Evolutionary conservation across 495 filamentous ascomycete species (phyloP), one percentile per base, ranked within the genome.

Genomic region (Neurospora discreta): DNA sequence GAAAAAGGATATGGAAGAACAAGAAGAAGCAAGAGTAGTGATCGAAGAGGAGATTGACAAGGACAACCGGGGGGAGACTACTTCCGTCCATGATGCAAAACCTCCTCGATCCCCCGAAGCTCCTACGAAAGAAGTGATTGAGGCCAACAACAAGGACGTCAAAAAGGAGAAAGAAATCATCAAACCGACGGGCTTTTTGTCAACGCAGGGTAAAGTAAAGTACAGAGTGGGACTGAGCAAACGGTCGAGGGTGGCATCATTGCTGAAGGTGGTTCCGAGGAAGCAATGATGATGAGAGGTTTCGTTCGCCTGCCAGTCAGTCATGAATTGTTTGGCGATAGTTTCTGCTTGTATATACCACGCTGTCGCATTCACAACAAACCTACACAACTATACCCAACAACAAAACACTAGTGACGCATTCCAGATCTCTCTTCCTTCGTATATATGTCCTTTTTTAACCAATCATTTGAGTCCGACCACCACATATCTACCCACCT

Each of bases 161-260:
- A 73, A 41, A 16, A 68, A 60, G 3, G 60, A 30, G 15, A 71
- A 70, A 38, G 20, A 69, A 3, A 2, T 20, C 6, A n/a, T 20
- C 26, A 65, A 69, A 11, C 72, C 70, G n/a, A 39, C n/a, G 5
- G 38, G 26, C 70, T 20, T 26, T 8, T 18, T 67, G 6, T 33
- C 44, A 18, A 20, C 68, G 11, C 33, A 39, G 6, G 26, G 18
- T 9, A 75, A 75, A 60, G 74, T 75, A 10, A 73, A 68, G 58
- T 77, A 75, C 42, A 73, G 77, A 2, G 77, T 79, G 26, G 77
- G 77, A 2, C 36, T 79, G 71, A 79, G 77, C 67, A 77, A 71
- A 68, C 71, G 30, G 74, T 75, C 77, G 46, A 72, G 75, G 68
- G 78, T 79, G 15, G 77, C 77, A 23, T 76, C 77, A n/a, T 52